Conservation (phyloP, 331 rosid genomes). For the Stylosanthes scabra region DNA sequence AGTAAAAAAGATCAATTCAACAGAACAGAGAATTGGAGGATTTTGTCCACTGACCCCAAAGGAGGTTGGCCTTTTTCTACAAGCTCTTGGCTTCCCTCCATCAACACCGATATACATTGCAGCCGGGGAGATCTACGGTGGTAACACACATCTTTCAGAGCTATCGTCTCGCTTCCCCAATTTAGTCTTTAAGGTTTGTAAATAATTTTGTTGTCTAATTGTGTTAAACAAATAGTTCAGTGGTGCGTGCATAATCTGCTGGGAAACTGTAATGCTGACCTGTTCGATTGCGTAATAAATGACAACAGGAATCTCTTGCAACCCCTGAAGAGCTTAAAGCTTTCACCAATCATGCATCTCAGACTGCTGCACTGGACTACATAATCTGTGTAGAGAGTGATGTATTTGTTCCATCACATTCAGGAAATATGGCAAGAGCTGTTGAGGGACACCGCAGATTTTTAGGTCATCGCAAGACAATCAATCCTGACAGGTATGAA, state of each 20-base stretch:
- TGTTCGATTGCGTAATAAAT: constrained; percentile 38
- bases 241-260: constrained; percentile 29
- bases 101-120: constrained; percentile 86
- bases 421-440: constrained; percentile 97
- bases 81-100: constrained; percentile 81
- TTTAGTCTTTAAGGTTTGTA: constrained; percentile 73
- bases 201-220: constrained; percentile 11
- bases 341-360: constrained; percentile 85
- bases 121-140: constrained; percentile 96
- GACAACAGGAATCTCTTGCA: constrained; percentile 86
- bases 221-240: constrained; percentile 26
- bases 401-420: constrained; percentile 84
- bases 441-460: constrained; percentile 97
- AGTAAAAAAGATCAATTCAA: constrained; percentile 78
- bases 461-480: constrained; percentile 88
- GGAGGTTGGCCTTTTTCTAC: constrained; percentile 93
- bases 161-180: constrained; percentile 82
- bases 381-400: constrained; percentile 89
- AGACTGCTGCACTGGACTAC: constrained; percentile 92
- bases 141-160: constrained; percentile 71
- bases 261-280: constrained; percentile 36
- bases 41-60: constrained; percentile 90
- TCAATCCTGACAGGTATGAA: constrained; percentile 85
- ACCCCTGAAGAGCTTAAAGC: constrained; percentile 75
- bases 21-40: constrained; percentile 87